Evolutionary conservation across 2,329 filamentous ascomycete species (phyloP).

Genomic region (Paraphoma sp.): DNA sequence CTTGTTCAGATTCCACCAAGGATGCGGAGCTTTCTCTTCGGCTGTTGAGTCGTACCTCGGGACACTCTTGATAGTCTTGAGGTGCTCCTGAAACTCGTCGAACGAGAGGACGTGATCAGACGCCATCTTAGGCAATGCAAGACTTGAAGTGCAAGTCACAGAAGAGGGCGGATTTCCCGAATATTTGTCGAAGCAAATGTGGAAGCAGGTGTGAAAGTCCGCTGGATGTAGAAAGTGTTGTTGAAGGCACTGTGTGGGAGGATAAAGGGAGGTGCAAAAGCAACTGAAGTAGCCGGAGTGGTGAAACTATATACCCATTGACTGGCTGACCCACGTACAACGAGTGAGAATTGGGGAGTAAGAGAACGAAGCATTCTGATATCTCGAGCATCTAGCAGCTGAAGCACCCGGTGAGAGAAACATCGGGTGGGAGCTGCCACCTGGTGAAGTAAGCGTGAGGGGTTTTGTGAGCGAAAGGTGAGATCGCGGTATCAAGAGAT

Average conservation of each 20-base stretch:
- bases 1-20: conserved; percentile 4
- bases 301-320: too few relatives aligned
- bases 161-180: background rate
- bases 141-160: background rate
- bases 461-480: too few relatives aligned
- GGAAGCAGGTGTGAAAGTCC: background rate
- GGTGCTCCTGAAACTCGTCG: conserved; percentile 1
- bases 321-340: background rate
- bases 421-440: too few relatives aligned
- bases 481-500: too few relatives aligned
- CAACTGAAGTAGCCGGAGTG: too few relatives aligned
- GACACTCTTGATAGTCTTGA: background rate
- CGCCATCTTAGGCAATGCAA: background rate
- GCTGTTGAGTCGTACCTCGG: conserved; percentile 3
- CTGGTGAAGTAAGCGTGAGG: too few relatives aligned
- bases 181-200: too few relatives aligned
- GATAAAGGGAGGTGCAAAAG: too few relatives aligned
- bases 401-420: background rate
- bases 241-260: too few relatives aligned
- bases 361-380: background rate
- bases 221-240: too few relatives aligned
- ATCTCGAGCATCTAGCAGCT: background rate
- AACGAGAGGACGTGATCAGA: background rate
- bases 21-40: conserved; percentile 2
- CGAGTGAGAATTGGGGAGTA: background rate